phyloP scores from a whole-genome alignment of 225 moss, liverwort and hornwort species.

The Asterella californica region DNA sequence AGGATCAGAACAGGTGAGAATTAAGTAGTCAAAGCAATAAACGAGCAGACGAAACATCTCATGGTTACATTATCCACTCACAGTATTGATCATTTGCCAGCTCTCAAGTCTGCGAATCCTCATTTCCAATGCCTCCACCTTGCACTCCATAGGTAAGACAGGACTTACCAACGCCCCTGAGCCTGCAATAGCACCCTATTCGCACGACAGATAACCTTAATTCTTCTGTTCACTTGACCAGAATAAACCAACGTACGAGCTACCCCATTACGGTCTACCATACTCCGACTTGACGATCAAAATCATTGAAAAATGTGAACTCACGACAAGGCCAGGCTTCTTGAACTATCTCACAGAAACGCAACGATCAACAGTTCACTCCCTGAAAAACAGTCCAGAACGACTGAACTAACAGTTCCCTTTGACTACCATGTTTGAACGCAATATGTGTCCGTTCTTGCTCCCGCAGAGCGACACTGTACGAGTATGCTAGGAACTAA shows the following conservation, averaged over 20 bases:
- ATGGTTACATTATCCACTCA: constrained; percentile 25
- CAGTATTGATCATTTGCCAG: constrained; percentile 75
- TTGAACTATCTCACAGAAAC: neutral
- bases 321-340: neutral
- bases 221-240: neutral
- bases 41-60: neutral
- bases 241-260: neutral
- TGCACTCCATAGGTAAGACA: constrained; percentile 55
- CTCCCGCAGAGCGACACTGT: neutral
- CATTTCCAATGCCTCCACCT: constrained; percentile 63
- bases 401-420: neutral
- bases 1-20: neutral
- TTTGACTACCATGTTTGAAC: neutral
- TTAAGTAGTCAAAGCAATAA: neutral
- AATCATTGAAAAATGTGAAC: neutral
- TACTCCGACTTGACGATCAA: neutral
- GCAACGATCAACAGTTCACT: neutral
- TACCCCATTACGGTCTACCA: neutral
- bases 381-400: neutral
- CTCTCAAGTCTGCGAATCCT: constrained; percentile 75
- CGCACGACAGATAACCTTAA: neutral
- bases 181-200: constrained; percentile 57
- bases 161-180: constrained; percentile 54
- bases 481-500: neutral
- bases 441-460: neutral